Evolutionary conservation across 192 early-diverging fungal genomes (phyloP).

Genomic region (Podila verticillata): DNA sequence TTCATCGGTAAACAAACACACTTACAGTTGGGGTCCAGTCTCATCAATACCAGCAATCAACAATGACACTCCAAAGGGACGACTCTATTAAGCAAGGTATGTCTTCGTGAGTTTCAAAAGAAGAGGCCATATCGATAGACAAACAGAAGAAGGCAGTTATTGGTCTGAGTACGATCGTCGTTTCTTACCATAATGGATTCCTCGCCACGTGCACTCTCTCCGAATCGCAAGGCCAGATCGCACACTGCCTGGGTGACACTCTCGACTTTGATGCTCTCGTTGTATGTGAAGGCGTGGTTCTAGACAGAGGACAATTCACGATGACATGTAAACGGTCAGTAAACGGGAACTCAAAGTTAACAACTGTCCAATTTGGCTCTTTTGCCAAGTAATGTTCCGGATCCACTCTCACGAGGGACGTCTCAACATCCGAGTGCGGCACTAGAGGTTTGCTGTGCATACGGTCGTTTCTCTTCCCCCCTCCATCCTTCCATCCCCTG

Average conservation of each 20-base stretch:
- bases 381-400: too few relatives aligned
- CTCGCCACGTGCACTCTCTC: slow-evolving; percentile 95
- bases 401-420: too few relatives aligned
- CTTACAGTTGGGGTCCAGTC: slow-evolving; percentile 95
- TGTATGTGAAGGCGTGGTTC: slow-evolving; percentile 96
- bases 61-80: slow-evolving; percentile 99
- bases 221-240: slow-evolving; percentile 96
- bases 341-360: background rate
- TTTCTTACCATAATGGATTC: slow-evolving; percentile 92
- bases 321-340: background rate
- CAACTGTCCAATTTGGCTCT: too few relatives aligned
- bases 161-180: background rate
- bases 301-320: slow-evolving; percentile 37
- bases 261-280: slow-evolving; percentile 96
- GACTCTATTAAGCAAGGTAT: slow-evolving; percentile 64
- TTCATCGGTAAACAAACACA: too few relatives aligned
- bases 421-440: too few relatives aligned
- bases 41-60: slow-evolving; percentile 98
- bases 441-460: too few relatives aligned
- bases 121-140: too few relatives aligned
- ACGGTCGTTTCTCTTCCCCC: too few relatives aligned
- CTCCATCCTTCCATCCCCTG: background rate
- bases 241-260: slow-evolving; percentile 98
- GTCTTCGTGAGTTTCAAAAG: too few relatives aligned
- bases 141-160: background rate